Base-by-base conservation (phyloP, 768 basidiomycete species). In the Xerocomellus chrysenteron region DNA sequence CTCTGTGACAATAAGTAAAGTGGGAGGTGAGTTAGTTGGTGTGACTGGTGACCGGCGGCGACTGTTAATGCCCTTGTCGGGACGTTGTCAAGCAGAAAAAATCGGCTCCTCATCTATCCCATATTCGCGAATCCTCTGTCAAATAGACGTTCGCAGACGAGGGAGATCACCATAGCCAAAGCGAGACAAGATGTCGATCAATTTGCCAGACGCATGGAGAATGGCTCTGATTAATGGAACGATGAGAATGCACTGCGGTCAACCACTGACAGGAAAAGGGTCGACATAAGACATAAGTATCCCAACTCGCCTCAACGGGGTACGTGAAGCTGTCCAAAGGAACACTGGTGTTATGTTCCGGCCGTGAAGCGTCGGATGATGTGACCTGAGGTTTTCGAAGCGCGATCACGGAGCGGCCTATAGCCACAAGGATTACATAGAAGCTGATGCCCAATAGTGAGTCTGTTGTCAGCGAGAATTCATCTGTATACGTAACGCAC, bases 161-260 rank as follows among this genome's bases (percentile, higher is more conserved):
- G 41, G 12, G 7, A 13, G 21, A 42, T 24, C 13, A 13, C 41
- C n/a, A 11, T 11, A 11, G 39, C n/a, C 11, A 4, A 19, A 40
- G n/a, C 8, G n/a, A 40, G 0, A 9, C 4, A 9, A 39, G 17
- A n/a, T n/a, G 17, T 4, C 7, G 5, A n/a, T 11, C 0, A 11
- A 10, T n/a, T 40, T 5, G 39, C 39, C 7, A 10, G 10, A 40
- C 39, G 10, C 39, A 40, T 5, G 39, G 7, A 42, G 21, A 21
- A 10, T 13, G 41, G 19, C 10, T 41, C 19, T 19, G 11, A 41
- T 41, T 12, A 41, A 41, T 13, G 19, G 41, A 19, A 41, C 2
- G 19, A 21, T 12, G 19, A 21, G 12, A 13, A 11, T 19, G 19
- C 12, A 41, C 40, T 17, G 17, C 16, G 0, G 9, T 17, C 17